Evolutionary conservation across 2,329 filamentous ascomycete species (phyloP).

Genomic region (Ophidiomyces ophidiicola): DNA sequence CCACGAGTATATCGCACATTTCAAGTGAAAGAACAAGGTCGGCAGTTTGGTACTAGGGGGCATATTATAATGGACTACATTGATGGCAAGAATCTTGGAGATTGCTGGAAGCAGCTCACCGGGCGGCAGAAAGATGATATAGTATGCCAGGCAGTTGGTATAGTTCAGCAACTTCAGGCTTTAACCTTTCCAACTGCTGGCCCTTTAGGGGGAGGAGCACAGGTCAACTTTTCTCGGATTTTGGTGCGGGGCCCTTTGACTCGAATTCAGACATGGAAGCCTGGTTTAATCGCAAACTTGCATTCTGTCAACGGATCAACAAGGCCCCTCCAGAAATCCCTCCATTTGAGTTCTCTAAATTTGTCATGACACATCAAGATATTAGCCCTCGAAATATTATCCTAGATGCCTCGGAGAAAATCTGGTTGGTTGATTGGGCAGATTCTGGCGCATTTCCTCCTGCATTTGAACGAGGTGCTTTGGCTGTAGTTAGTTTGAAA

Average conservation of each 20-base stretch:
- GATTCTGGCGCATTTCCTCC: constrained; percentile 24
- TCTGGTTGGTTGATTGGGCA: constrained; percentile 29
- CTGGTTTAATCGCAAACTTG: constrained; percentile 22
- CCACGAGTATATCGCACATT: constrained; percentile 19
- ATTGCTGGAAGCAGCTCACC: constrained; percentile 18
- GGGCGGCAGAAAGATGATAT: constrained; percentile 14
- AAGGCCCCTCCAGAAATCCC: constrained; percentile 19
- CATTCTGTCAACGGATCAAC: constrained; percentile 14
- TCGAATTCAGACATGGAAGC: constrained; percentile 14
- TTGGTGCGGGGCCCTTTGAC: constrained; percentile 18
- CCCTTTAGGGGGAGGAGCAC: constrained; percentile 12
- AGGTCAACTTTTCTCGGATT: constrained; percentile 16
- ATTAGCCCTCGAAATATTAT: constrained; percentile 28
- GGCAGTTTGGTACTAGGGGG: constrained; percentile 17
- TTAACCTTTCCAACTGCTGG: constrained; percentile 13
- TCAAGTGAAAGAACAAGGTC: constrained; percentile 16
- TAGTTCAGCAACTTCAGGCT: constrained; percentile 19
- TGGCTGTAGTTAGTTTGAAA: no score
- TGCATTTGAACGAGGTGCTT: constrained; percentile 10
- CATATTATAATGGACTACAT: constrained; percentile 25
- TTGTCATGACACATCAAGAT: constrained; percentile 29
- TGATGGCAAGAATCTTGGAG: constrained; percentile 18
- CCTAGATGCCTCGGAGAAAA: constrained; percentile 25
- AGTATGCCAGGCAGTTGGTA: constrained; percentile 16
- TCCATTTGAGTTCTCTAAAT: constrained; percentile 21